Base-by-base conservation (phyloP, 2,329 filamentous ascomycete species). In the Blastomyces emzantsi region DNA sequence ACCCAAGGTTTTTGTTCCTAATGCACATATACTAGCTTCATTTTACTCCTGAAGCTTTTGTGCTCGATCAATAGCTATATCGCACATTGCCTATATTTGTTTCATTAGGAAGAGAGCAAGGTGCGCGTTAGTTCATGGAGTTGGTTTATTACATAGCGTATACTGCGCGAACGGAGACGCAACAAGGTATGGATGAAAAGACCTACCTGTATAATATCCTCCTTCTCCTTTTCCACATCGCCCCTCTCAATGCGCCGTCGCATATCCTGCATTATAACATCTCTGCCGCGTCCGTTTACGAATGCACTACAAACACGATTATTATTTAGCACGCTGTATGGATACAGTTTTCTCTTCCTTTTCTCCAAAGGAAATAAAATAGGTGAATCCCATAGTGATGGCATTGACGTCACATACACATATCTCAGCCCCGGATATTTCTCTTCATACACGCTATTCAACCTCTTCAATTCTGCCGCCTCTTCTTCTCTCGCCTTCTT, bases 261-360 rank as follows among this genome's bases (percentile, higher is more conserved):
- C 90, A 96, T 96, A 70, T 96, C 87, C 66, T 85, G 81, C 87
- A 96, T 90, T 63, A 97, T 88, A 66, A 85, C 83, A 1, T 83
- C 81, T 63, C 91, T 81, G 51, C 84, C 82, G 57, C 92, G 83
- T 0, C 90, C 91, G 73, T 96, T 92, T 63, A 97, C 93, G 74
- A 96, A 97, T 22, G 93, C 90, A 54, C 83, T 86, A 66, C 45
- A 41, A 11, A 3, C 15, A 45, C 17, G 19, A 17, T 45, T 45
- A 28, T 39, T 17, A 22, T 8, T 57, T 57, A 25, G 9, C 30
- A 2, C 36, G 9, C 5, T 15, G 33, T 65, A 54, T 67, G 68
- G 64, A 60, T 19, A 63, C 33, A 28, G 36, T 45, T 41, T 28
- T 54, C 17, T 57, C 39, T n/a, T 54, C 17, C 19, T 25, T 19